phyloP scores from a whole-genome alignment of 768 basidiomycete species.

The Tulasnella sp. region DNA sequence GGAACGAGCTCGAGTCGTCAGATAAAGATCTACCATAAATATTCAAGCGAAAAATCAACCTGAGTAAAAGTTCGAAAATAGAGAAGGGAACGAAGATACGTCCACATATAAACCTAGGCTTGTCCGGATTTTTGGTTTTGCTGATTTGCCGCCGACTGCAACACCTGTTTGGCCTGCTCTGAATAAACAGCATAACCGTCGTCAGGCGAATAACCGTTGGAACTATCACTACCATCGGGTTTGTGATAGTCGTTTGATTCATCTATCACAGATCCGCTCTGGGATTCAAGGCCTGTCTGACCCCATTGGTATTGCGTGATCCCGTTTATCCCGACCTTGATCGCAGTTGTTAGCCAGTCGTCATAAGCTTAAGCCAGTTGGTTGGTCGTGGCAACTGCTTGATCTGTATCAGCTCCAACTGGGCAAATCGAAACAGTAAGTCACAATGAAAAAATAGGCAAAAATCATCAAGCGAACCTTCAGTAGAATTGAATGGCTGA shows the following conservation, averaged over 20 bases:
- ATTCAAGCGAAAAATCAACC: no score
- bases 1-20: no score
- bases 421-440: neutral
- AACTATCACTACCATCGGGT: no score
- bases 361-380: conserved; percentile 32
- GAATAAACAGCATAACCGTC: conserved; percentile 13
- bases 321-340: conserved; percentile 20
- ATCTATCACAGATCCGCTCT: neutral
- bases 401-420: neutral
- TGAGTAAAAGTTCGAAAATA: no score
- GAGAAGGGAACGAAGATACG: no score
- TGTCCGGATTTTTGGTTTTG: no score
- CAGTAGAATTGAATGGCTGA: conserved; percentile 48
- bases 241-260: neutral
- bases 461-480: neutral
- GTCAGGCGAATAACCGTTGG: conserved; percentile 10
- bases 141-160: no score
- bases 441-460: neutral
- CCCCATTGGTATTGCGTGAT: conserved; percentile 21
- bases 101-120: no score
- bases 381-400: conserved; percentile 15
- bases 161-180: no score
- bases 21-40: no score
- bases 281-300: neutral
- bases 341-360: conserved; percentile 40